Evolutionary conservation across 148 eudicot species (phyloP).

Genomic region (Vaccinium vitisidaea): DNA sequence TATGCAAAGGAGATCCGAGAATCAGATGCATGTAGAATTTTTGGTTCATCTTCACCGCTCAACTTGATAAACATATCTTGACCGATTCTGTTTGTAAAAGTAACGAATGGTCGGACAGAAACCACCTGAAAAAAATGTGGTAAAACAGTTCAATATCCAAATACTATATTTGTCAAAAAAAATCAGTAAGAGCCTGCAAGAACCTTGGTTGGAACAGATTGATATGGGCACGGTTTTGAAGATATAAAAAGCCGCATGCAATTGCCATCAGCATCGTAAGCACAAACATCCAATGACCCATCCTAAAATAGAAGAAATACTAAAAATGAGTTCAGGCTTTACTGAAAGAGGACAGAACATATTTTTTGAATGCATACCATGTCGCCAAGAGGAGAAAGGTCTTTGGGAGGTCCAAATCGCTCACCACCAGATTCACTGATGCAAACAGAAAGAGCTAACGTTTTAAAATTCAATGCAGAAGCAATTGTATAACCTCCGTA

Average conservation of each 20-base stretch:
- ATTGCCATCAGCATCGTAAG: slow-evolving; percentile 72
- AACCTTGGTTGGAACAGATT: slow-evolving; percentile 96
- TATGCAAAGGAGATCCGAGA: slow-evolving; percentile 72
- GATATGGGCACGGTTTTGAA: slow-evolving; percentile 84
- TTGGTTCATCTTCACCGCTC: slow-evolving; percentile 75
- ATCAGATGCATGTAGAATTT: slow-evolving; percentile 69
- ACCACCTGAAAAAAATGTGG: slow-evolving; percentile 53
- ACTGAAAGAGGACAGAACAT: background rate
- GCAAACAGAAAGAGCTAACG: slow-evolving; percentile 65
- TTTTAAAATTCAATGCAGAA: slow-evolving; percentile 79
- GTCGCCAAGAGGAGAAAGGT: slow-evolving; percentile 88
- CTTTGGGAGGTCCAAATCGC: slow-evolving; percentile 65
- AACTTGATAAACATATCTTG: slow-evolving; percentile 62
- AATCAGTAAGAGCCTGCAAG: slow-evolving; percentile 12
- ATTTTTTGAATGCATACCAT: slow-evolving; percentile 50
- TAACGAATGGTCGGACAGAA: slow-evolving; percentile 74
- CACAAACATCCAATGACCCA: slow-evolving; percentile 77
- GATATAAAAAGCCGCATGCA: slow-evolving; percentile 82
- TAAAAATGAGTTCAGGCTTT: background rate
- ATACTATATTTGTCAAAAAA: slow-evolving; percentile 11
- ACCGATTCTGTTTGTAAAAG: slow-evolving; percentile 95
- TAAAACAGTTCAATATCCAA: background rate
- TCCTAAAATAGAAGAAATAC: slow-evolving; percentile 45
- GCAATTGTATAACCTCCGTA: slow-evolving; percentile 84
- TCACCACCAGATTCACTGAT: slow-evolving; percentile 50